A percentile compares a stretch with the other conserved stretches of the same genome.
phyloP scores from a whole-genome alignment of 306 rosid species.

The Hippophae tibetana region DNA sequence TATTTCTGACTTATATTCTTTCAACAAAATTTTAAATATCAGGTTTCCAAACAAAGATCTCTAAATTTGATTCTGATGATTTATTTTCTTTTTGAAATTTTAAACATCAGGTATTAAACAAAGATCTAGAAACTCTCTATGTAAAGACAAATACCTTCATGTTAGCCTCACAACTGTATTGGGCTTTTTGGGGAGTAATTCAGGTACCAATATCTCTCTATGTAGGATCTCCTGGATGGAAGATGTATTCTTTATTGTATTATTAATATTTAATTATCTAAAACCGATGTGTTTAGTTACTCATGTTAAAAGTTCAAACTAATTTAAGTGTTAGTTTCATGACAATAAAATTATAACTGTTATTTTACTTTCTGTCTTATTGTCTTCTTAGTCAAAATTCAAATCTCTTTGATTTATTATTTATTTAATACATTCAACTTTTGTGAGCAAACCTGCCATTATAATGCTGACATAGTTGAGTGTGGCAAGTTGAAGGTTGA shows the following conservation, averaged over 20 bases:
- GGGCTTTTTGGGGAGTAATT: constrained; percentile 94
- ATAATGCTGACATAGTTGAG: too few relatives aligned
- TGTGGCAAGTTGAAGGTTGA: too few relatives aligned
- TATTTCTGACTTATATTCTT: too few relatives aligned
- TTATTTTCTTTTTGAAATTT: constrained; percentile 3
- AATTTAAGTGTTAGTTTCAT: too few relatives aligned
- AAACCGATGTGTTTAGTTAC: not conserved
- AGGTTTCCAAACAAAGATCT: not conserved
- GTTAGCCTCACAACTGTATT: constrained; percentile 64
- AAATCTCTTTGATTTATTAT: too few relatives aligned
- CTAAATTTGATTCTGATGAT: not conserved
- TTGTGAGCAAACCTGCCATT: too few relatives aligned
- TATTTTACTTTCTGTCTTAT: too few relatives aligned
- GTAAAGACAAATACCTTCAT: constrained; percentile 62
- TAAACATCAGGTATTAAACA: constrained; percentile 43
- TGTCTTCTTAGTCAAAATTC: too few relatives aligned
- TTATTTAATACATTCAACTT: too few relatives aligned
- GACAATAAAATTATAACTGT: too few relatives aligned
- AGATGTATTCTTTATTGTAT: constrained; percentile 14
- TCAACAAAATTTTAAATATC: too few relatives aligned
- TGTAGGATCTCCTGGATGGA: not conserved
- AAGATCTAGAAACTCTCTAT: constrained; percentile 60
- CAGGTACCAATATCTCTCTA: not conserved
- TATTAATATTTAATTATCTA: constrained; percentile 8
- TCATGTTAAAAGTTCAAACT: not conserved